Evolutionary conservation across 139 green algal genomes (phyloP), one percentile per base, ranked within the genome.

Genomic region (Zygnema circumcarinatum): DNA sequence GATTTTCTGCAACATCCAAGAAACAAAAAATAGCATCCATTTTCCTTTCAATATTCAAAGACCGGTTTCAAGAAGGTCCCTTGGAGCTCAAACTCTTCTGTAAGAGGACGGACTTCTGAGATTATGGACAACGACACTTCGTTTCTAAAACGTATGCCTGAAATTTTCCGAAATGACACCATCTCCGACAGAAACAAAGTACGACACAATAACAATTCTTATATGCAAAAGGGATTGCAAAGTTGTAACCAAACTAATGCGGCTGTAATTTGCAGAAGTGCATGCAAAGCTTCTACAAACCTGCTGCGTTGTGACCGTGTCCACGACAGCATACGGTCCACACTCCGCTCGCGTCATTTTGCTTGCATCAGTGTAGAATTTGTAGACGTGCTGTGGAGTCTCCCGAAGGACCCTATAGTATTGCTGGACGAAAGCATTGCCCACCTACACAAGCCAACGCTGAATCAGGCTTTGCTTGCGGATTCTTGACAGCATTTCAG

Each of bases 301-400:
- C 11, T 35, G 73, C 35, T 90, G 89, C 35, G 33, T 75, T 7
- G 86, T 85, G 52, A 88, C 73, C 33, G 53, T 88, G 2, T 87
- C 78, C 29, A 74, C 74, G 2, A 29, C 29, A 41, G 31, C 81
- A 2, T 76, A 36, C 16, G 53, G 81, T 67, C 81, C 90, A 20
- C 92, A 84, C 53, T 95, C 91, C 2, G 85, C 85, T 67, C 93
- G 84, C 7, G 91, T 94, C 7, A 98, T 84, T 1, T 73, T 95
- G 54, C 92, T 95, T 74, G 86, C 83, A 78, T 98, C 94, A 40
- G 93, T 95, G 88, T 98, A 98, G 82, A 98, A 98, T 1, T 93
- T 91, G 88, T 97, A 90, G 74, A 97, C 73, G 54, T 94, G 90
- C 74, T 92, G 86, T 0, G 96, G 94, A 1, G 88, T 88, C 33